Evolutionary conservation across 2,329 filamentous ascomycete species (phyloP).

Genomic region (Sphaceloma murrayae): DNA sequence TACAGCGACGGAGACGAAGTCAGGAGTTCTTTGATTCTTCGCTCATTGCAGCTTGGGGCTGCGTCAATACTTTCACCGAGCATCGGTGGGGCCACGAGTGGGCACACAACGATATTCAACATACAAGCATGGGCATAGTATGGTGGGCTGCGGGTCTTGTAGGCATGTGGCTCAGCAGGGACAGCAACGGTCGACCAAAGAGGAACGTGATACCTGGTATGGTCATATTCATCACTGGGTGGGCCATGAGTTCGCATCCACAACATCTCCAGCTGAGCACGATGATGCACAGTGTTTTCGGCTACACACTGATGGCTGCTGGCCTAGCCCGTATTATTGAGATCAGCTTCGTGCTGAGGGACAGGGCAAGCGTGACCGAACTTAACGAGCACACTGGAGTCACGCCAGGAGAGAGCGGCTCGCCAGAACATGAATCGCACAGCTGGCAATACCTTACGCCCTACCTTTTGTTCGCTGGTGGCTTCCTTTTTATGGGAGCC

Average conservation of each 20-base stretch:
- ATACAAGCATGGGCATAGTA: slow-evolving; percentile 98
- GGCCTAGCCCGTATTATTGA: slow-evolving; percentile 80
- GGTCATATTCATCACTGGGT: slow-evolving; percentile 85
- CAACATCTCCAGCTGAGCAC: slow-evolving; percentile 76
- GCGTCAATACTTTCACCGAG: slow-evolving; percentile 96
- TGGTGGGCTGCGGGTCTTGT: slow-evolving; percentile 94
- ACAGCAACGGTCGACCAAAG: slow-evolving; percentile 73
- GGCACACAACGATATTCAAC: slow-evolving; percentile 91
- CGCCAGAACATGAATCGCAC: slow-evolving; percentile 26
- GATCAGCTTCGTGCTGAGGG: slow-evolving; percentile 75
- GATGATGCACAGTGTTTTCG: slow-evolving; percentile 81
- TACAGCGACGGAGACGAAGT: slow-evolving; percentile 70
- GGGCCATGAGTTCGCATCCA: slow-evolving; percentile 88
- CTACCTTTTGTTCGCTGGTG: slow-evolving; percentile 71
- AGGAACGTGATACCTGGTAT: slow-evolving; percentile 88
- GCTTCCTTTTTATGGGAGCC: slow-evolving; percentile 95
- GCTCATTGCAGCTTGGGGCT: slow-evolving; percentile 89
- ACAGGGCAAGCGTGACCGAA: slow-evolving; percentile 42
- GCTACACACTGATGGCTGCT: slow-evolving; percentile 88
- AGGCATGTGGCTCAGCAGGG: slow-evolving; percentile 83
- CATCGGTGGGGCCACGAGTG: slow-evolving; percentile 85
- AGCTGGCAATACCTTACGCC: slow-evolving; percentile 42
- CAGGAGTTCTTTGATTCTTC: slow-evolving; percentile 95
- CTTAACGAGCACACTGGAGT: slow-evolving; percentile 13
- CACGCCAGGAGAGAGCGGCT: slow-evolving; percentile 24